phyloP scores from a whole-genome alignment of 805 yeast genomes.

The Kluyveromyces lactis region DNA sequence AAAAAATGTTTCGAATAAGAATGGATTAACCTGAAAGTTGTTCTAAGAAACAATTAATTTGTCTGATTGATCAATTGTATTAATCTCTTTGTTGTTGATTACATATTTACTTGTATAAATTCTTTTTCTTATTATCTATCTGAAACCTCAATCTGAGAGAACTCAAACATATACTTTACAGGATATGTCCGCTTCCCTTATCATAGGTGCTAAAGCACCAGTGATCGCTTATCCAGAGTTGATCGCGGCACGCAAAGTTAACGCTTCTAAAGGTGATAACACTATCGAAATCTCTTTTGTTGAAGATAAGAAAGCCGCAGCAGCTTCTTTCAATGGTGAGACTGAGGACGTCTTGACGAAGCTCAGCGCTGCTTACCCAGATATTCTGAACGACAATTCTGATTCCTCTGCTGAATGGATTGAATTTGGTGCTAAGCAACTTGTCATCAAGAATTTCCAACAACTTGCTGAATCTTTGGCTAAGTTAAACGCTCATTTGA shows the following conservation, averaged over 20 bases:
- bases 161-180: too few species aligned
- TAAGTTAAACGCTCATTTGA: constrained; percentile 71
- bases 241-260: constrained; percentile 70
- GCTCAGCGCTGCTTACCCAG: constrained; percentile 47
- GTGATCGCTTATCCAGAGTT: constrained; percentile 70
- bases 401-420: constrained; percentile 53
- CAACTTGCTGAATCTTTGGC: constrained; percentile 71
- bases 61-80: too few species aligned
- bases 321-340: constrained; percentile 41
- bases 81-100: too few species aligned
- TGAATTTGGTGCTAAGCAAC: constrained; percentile 55
- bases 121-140: too few species aligned
- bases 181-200: constrained; percentile 36
- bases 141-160: too few species aligned
- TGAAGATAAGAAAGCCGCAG: constrained; percentile 61
- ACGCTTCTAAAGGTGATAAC: constrained; percentile 37
- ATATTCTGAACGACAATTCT: constrained; percentile 25
- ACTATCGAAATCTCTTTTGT: constrained; percentile 54
- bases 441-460: constrained; percentile 81
- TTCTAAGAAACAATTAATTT: too few species aligned
- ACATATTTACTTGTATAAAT: too few species aligned
- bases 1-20: too few species aligned
- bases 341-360: constrained; percentile 38
- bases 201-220: constrained; percentile 81
- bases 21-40: too few species aligned